Evolutionary conservation across 768 basidiomycete genomes (phyloP), one percentile per base, ranked within the genome.

Genomic region (Fomitopsis serialis): DNA sequence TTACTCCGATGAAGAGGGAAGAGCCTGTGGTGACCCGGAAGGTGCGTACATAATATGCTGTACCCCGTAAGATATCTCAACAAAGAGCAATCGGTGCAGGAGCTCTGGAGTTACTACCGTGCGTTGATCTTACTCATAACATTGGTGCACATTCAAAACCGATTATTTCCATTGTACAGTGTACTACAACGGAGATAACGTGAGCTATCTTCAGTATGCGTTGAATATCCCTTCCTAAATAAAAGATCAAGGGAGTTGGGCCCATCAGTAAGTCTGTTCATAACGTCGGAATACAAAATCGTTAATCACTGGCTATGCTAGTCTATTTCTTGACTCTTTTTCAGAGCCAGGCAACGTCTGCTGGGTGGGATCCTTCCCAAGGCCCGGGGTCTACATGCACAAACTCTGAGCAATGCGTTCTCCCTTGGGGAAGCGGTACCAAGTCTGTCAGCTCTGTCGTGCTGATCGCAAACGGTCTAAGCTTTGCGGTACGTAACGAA

Each of bases 91-190:
- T 45, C 6, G 37, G 7, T 42, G 13, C 46, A 66, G 65, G 89
- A 92, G 63, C 70, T 92, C 9, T 92, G 89, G 89, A 82, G 81
- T 50, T 92, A 90, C 62, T 90, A 90, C 65, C 57, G 87, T 88
- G 46, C 29, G 81, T 78, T 5, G 22, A 42, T 10, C 32, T 7
- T 15, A 12, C 23, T 13, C n/a, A 23, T 13, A 15, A 32, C 11
- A 11, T 15, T 40, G 37, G 24, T 36, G 15, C 25, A 48, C 19
- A 27, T 37, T 25, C 36, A 51, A 58, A 43, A 48, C 45, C 32
- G n/a, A 5, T 32, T 11, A 32, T 11, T 32, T 35, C 24, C 17
- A 22, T 3, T 17, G 49, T 11, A 11, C 29, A 91, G 89, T 90
- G 53, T 90, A 90, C 63, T 87, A 84, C 68, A 92, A 90, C 54